Conservation (phyloP, 2,329 filamentous ascomycete species). For the Colletotrichum ledebouriae region DNA sequence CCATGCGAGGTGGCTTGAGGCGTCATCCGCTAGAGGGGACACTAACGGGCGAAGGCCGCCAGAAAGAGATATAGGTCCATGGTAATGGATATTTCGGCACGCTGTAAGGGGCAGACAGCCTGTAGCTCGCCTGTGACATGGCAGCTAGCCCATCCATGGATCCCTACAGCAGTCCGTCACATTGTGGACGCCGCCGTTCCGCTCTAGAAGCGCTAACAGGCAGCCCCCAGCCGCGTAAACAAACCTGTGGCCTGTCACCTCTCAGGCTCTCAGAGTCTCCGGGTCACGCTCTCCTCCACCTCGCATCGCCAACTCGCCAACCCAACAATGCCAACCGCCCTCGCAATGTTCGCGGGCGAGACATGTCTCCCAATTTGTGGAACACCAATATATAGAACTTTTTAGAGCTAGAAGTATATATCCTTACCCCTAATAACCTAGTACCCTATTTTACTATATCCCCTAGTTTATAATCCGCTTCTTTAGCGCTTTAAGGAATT, state of each 20-base stretch:
- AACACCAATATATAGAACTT: no score
- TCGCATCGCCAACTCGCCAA: constrained; percentile 18
- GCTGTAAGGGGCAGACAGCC: background rate
- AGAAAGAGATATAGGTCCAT: background rate
- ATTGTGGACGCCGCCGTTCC: background rate
- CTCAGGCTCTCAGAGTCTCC: constrained; percentile 5
- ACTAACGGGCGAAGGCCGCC: constrained; percentile 13
- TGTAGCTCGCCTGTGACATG: background rate
- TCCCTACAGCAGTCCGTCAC: constrained; percentile 21
- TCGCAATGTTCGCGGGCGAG: constrained; percentile 10
- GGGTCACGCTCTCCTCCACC: constrained; percentile 2
- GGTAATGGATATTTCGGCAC: background rate
- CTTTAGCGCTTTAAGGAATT: no score
- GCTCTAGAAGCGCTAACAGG: constrained; percentile 22
- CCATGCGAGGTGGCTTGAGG: constrained; percentile 5
- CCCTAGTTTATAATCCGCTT: no score
- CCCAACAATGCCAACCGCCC: background rate
- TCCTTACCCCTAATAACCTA: no score
- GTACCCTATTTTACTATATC: no score
- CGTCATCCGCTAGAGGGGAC: background rate
- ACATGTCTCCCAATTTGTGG: no score
- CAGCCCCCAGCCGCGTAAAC: background rate
- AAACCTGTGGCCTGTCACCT: background rate
- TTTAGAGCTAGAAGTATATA: no score
- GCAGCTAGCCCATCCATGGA: background rate